Base-by-base conservation (phyloP, 176 grass and related monocot genomes). In the Dendrocalamus sinicus region DNA sequence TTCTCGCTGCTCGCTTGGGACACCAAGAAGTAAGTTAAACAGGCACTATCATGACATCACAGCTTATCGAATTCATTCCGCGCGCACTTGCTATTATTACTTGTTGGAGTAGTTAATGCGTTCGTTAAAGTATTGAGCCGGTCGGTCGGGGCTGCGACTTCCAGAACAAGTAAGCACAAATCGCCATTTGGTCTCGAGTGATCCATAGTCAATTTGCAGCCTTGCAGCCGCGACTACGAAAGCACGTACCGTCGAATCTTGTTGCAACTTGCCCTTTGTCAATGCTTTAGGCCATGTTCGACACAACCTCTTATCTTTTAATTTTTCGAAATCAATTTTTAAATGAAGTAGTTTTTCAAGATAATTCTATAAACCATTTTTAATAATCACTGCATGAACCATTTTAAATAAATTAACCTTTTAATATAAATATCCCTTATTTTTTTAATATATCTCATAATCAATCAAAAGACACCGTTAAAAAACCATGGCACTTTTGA, bases 341-440 rank as follows among this genome's bases (percentile, higher is more conserved):
- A 37, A 0, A 37, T 0, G 35, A 4, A 4, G 0, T 39, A 0
- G 0, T 5, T 5, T 39, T 39, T 39, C 3, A 39, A 39, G 4
- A 39, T 5, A 39, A 0, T 5, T 39, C 0, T 39, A 39, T 39
- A 39, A 5, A 0, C 4, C 0, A 0, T 39, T 39, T 39, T 5
- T 39, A 39, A 5, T 0, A 39, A 39, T 5, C 0, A 39, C 0
- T 3, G 0, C 0, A 39, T 0, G 0, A 39, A 5, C 4, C 0
- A 5, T 5, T 5, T 39, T 39, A 5, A 39, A 39, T 5, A 39
- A 0, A 39, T 0, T 39, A 5, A 5, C 0, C 5, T 39, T 3
- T 39, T 3, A 39, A 39, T 39, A 39, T 0, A 39, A 5, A 0
- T 39, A 39, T 0, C 37, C 0, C 37, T 39, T 39, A 39, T 0